Evolutionary conservation across 108 stramenopile genomes (phyloP), one percentile per base, ranked within the genome.

Genomic region (Stephanodiscus triporus): DNA sequence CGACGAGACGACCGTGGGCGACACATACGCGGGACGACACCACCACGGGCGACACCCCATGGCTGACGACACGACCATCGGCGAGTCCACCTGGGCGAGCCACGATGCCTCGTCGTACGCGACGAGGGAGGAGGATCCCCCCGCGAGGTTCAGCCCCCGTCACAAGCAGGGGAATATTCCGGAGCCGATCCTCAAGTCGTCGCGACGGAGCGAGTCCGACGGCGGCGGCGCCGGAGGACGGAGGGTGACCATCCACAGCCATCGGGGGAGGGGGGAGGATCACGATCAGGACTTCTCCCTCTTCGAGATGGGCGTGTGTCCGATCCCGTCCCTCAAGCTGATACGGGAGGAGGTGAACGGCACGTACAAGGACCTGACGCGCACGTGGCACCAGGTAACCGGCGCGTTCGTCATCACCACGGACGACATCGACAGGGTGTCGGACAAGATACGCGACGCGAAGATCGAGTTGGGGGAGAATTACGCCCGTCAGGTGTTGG

Each of bases 171-270:
- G 67, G 7, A 72, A 73, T 42, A 66, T 38, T 7, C 78, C 78
- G 20, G 53, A 79, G 29, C 78, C 78, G 37, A 79, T 79, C 22
- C 53, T 79, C 8, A 53, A 63, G 38, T 14, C 53, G 0, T 23
- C 42, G 32, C 9, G 37, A 23, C 2, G 14, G 16, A 36, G 26
- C 37, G 30, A 43, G 49, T 2, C 19, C 16, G 30, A 34, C 30
- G 13, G 24, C 20, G 2, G 40, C 40, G 32, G 23, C 32, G 9
- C 48, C 38, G 13, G 37, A 67, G 65, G 32, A 1, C 66, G 72
- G 30, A 70, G 78, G 13, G 78, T 79, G 17, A 79, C 64, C 29
- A 73, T 79, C 47, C 78, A 79, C 63, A 65, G 71, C 11, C 78
- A 79, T 57, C 66, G 78, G 32, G 78, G 77, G 23, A 20, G 51